Evolutionary conservation across 805 yeast species (phyloP).

Genomic region (Metschnikowia baotianmanensis): DNA sequence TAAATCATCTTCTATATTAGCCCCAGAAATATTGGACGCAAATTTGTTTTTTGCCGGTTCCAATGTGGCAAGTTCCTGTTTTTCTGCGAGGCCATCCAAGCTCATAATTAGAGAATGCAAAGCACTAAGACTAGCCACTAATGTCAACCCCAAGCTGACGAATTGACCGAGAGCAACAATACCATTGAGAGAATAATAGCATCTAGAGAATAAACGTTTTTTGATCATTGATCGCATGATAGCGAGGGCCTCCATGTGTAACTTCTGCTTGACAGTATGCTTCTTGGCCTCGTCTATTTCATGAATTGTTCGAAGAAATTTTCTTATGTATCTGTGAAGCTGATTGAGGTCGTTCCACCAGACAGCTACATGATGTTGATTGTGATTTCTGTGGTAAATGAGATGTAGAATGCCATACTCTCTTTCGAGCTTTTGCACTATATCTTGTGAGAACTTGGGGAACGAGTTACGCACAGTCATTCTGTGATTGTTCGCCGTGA

Average conservation of each 20-base stretch:
- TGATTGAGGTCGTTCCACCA: constrained; percentile 79
- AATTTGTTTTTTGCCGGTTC: neutral
- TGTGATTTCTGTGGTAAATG: constrained; percentile 65
- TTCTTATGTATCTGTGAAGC: constrained; percentile 54
- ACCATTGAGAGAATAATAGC: constrained; percentile 62
- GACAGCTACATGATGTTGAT: constrained; percentile 66
- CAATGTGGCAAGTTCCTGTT: neutral
- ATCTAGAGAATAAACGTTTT: constrained; percentile 40
- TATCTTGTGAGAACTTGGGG: constrained; percentile 2
- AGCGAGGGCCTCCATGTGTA: constrained; percentile 16
- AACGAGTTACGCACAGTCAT: too few species aligned
- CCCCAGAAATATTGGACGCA: neutral
- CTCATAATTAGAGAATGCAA: constrained; percentile 28
- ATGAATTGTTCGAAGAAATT: constrained; percentile 30
- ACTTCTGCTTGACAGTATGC: constrained; percentile 14
- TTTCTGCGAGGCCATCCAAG: constrained; percentile 2
- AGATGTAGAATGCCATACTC: constrained; percentile 64
- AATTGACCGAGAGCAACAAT: constrained; percentile 76
- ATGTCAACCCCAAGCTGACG: constrained; percentile 65
- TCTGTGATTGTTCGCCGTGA: too few species aligned
- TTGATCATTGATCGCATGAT: constrained; percentile 28
- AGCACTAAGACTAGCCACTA: constrained; percentile 56
- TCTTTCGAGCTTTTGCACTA: constrained; percentile 17
- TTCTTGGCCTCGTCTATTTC: constrained; percentile 21
- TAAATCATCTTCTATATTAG: constrained; percentile 12